Evolutionary conservation across 1,139 yeast genomes (phyloP).

Genomic region (Blastobotrys proliferans): DNA sequence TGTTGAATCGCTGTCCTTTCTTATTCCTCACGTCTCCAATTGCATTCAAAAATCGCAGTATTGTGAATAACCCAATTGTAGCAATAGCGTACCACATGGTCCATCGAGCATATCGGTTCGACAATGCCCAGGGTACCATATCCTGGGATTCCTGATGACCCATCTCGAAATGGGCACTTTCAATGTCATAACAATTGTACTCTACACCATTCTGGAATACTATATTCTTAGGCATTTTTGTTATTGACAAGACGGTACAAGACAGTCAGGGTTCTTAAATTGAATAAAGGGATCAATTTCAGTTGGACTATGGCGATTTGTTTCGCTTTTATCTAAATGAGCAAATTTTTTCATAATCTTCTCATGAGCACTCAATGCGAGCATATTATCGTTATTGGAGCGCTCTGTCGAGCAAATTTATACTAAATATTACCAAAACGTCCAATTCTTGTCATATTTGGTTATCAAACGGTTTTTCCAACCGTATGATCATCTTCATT

Average conservation of each 20-base stretch:
- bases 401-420: no score
- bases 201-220: constrained; percentile 18
- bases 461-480: no score
- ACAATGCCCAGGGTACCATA: constrained; percentile 41
- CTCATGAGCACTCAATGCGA: no score
- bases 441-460: no score
- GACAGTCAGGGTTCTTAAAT: no score
- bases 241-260: neutral
- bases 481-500: no score
- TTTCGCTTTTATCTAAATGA: no score
- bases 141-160: constrained; percentile 38
- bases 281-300: no score
- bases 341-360: no score
- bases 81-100: constrained; percentile 45
- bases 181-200: constrained; percentile 21
- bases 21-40: constrained; percentile 35
- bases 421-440: no score
- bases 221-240: constrained; percentile 2
- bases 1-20: constrained; percentile 1
- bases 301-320: no score
- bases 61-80: constrained; percentile 38
- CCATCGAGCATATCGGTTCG: constrained; percentile 43
- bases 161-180: constrained; percentile 31
- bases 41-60: constrained; percentile 41
- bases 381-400: no score